phyloP scores from a whole-genome alignment of 441 rosid species.

The Gossypium aridum region DNA sequence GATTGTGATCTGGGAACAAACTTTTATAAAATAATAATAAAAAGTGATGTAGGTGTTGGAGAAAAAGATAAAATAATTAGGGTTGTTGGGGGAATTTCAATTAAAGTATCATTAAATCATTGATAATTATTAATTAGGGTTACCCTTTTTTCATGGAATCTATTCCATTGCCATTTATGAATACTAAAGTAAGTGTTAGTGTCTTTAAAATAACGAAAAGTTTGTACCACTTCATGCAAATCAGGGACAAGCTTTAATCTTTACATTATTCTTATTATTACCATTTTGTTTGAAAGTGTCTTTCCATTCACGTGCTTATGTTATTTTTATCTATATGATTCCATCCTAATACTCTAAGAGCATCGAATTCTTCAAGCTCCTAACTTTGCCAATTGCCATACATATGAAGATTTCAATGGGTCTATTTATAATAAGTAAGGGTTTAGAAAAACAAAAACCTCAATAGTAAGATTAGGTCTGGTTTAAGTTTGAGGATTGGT shows the following conservation, averaged over 20 bases:
- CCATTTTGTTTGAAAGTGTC: no score
- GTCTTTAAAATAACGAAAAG: neutral
- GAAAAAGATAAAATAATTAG: neutral
- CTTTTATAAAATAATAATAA: neutral
- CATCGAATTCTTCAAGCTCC: no score
- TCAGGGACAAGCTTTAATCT: neutral
- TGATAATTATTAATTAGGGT: neutral
- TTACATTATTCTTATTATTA: no score
- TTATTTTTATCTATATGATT: no score
- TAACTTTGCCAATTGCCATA: no score
- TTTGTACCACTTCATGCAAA: neutral
- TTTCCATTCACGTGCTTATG: no score
- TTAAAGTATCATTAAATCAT: neutral
- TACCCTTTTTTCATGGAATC: neutral
- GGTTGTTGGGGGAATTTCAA: neutral
- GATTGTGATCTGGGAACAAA: conserved; percentile 19
- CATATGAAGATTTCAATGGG: no score
- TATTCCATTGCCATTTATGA: neutral
- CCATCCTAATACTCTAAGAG: no score
- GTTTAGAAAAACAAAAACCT: no score
- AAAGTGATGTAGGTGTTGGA: conserved; percentile 4
- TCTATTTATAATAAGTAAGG: no score
- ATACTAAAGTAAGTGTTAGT: neutral
- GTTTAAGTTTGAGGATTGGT: no score
- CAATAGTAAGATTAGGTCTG: no score